These are phyloP conservation scores for Irpex rosettiformis DNA, from an alignment of 1,284 basidiomycete species.

Conservation along the genomic window DNA sequence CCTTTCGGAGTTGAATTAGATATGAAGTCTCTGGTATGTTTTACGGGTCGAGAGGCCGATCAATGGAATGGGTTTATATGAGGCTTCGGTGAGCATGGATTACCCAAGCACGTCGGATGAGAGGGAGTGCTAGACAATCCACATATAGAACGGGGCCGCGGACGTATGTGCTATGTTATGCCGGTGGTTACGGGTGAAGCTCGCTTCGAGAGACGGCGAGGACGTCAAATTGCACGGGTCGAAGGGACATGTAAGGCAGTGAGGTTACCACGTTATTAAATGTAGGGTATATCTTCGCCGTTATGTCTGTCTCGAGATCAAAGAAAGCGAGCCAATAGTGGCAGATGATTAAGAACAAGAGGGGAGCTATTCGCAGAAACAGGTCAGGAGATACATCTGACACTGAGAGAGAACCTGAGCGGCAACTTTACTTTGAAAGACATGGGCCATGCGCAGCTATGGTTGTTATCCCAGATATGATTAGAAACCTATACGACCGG, in stretches of 20 bases:
- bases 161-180: background rate
- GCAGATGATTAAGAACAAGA: background rate
- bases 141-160: too few species aligned
- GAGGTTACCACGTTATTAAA: slow-evolving; percentile 6
- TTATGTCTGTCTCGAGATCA: background rate
- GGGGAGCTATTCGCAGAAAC: slow-evolving; percentile 5
- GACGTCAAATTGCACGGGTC: background rate
- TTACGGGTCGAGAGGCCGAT: background rate
- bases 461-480: too few species aligned
- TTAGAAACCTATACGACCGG: background rate
- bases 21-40: background rate
- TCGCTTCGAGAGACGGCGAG: background rate
- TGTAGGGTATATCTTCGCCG: slow-evolving; percentile 5
- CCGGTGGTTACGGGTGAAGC: background rate
- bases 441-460: background rate
- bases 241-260: slow-evolving; percentile 7
- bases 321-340: background rate
- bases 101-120: background rate
- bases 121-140: background rate
- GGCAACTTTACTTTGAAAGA: background rate
- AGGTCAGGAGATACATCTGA: slow-evolving; percentile 4
- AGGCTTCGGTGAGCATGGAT: background rate
- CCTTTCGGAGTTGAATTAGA: too few species aligned
- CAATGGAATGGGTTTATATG: background rate
- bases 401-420: background rate